Base-by-base conservation (phyloP, 805 yeast species). In the Sungouiella blattae region DNA sequence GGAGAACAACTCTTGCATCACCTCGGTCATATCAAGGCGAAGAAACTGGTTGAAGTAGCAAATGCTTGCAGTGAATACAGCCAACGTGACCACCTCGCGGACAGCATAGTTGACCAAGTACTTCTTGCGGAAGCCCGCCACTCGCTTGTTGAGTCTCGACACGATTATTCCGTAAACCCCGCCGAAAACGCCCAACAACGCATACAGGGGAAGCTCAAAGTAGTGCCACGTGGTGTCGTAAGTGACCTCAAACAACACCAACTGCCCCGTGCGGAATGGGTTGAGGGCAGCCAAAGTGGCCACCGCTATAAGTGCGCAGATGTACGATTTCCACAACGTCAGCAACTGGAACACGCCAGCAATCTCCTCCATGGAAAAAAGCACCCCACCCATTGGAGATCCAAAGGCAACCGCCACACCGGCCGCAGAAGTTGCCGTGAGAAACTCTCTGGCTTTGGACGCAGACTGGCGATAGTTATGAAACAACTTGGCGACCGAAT, bases 341-440 rank as follows among this genome's bases (percentile, higher is more conserved):
- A 83, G 71, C 11, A 88, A 64, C 46, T 78, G 83, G 55, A 87
- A 83, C 26, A 75, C 74, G 21, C 81, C 70, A 0, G 93, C 77
- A 20, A 93, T 87, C 49, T 93, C 98, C 56, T 93, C 99, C 40
- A 93, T 74, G 9, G 95, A 80, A 57, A 94, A 93, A 26, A 93
- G 61, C 1, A 93, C 98, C 11, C 99, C 99, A 17, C 95, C 95
- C 66, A 91, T 87, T 0, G 98, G 98, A 9, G 89, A 78, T 0
- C 96, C 98, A 67, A 93, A 93, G 0, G 98, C 98, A 6, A 93
- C 98, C 0, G 98, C 98, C 6, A 93, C 98, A 35, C 99, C 99
- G 1, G 98, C 96, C 3, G 96, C 98, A 7, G 96, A 76, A 3
- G 96, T 83, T 0, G 98, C 96, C 1, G 91, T 80, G 35, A 93